Conservation (phyloP, 768 basidiomycete species). For the Lactarius evosmus region DNA sequence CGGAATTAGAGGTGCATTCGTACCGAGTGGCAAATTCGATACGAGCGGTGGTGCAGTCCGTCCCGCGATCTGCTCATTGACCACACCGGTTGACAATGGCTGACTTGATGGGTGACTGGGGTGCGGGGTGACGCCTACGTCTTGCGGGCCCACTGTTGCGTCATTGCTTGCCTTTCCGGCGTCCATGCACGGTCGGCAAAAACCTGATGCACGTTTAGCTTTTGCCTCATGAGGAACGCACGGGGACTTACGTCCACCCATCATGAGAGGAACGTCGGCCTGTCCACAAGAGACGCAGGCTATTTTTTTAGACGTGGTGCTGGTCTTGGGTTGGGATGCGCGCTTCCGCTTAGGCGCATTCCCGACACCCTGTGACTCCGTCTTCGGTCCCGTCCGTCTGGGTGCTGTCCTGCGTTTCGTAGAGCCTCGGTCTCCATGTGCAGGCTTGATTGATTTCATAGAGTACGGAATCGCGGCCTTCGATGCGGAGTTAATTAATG, state of each 20-base stretch:
- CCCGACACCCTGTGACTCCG: constrained; percentile 17
- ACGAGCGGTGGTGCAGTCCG: constrained; percentile 8
- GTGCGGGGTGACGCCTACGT: not conserved
- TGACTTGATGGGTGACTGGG: constrained; percentile 11
- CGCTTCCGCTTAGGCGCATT: constrained; percentile 43
- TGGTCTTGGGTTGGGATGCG: constrained; percentile 36
- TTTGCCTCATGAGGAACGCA: constrained; percentile 7
- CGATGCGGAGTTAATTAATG: constrained; percentile 9
- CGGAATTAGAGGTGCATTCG: constrained; percentile 19
- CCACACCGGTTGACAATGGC: constrained; percentile 3
- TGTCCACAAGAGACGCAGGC: constrained; percentile 59
- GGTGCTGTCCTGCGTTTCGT: constrained; percentile 38
- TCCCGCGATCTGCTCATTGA: constrained; percentile 15
- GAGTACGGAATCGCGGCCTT: constrained; percentile 48
- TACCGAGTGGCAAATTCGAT: constrained; percentile 18
- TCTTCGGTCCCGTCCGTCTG: constrained; percentile 32
- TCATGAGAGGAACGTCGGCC: constrained; percentile 70
- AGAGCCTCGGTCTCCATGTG: constrained; percentile 37
- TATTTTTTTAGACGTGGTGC: constrained; percentile 42
- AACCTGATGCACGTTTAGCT: constrained; percentile 44
- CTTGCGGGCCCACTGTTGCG: not conserved
- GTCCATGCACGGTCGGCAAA: constrained; percentile 62
- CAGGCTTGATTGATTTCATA: constrained; percentile 59
- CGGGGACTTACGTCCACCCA: constrained; percentile 64
- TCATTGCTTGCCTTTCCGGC: constrained; percentile 20